Evolutionary conservation across 116 monocot species (phyloP), one percentile per base, ranked within the genome.

Genomic region (Iris pallida): DNA sequence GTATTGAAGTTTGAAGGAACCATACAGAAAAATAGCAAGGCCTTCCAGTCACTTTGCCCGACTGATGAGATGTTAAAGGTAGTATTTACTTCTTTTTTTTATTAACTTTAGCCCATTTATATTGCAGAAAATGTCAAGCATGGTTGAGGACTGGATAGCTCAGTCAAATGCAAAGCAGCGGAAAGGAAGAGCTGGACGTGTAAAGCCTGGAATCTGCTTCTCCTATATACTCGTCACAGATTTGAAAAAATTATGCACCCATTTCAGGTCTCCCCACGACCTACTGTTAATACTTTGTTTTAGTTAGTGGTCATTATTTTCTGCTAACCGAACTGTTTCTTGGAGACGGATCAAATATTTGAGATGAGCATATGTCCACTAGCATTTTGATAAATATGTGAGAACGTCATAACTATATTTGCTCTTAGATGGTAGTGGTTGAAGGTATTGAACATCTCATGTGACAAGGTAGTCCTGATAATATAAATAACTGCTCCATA

Each of bases 121-220:
- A 73, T 73, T 75, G 30, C 81, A 98, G 97, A 98, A 90, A 98
- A 90, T 98, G 93, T 88, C 90, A 66, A 98, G 85, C 78, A 92
- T 98, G 71, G 85, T 98, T 58, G 97, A 98, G 57, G 97, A 98
- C 47, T 98, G 97, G 97, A 90, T 98, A 75, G 92, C 97, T 56
- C 79, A 70, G 53, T 90, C 97, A 72, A 98, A 98, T 86, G 93
- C 88, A 62, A 98, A 90, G 64, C 97, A 98, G 82, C 76, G 97
- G 17, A 71, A 77, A 49, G 97, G 97, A 61, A 80, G 97, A 84
- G 90, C 97, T 81, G 97, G 97, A 55, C 93, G 93, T 69, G 93
- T 98, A 66, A 92, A 88, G 57, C 93, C 97, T 64, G 97, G 97
- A 65, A 82, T 80, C 6, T 92, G 93, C 68, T 98, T 98, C 71